phyloP scores from a whole-genome alignment of 352 stramenopile species.

The Globisporangium lucens region DNA sequence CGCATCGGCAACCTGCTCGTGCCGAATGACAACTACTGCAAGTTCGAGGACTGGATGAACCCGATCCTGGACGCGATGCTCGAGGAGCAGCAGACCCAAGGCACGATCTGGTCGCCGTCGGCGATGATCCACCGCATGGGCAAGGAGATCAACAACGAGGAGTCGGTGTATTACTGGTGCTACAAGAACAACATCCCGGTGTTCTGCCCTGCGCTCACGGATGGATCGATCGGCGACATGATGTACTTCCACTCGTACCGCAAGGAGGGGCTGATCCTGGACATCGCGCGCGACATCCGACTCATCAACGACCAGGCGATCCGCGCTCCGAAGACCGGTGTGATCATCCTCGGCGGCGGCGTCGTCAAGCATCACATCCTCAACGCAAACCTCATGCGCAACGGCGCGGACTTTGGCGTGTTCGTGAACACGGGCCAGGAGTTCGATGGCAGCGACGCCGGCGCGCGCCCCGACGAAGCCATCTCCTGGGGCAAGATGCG shows the following conservation, averaged over 20 bases:
- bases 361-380: constrained; percentile 99
- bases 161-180: constrained; percentile 99
- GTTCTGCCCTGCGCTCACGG: constrained; percentile 98
- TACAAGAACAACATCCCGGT: constrained; percentile 99
- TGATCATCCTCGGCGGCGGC: constrained; percentile 98
- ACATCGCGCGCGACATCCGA: constrained; percentile 97
- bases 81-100: constrained; percentile 94
- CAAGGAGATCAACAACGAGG: constrained; percentile 97
- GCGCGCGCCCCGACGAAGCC: constrained; percentile 97
- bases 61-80: constrained; percentile 98
- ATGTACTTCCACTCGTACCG: constrained; percentile 99
- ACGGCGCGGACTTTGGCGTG: constrained; percentile 98
- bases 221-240: constrained; percentile 99
- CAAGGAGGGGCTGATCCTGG: constrained; percentile 95
- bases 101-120: constrained; percentile 94
- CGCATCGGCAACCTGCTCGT: constrained; percentile 99
- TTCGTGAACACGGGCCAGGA: constrained; percentile 99
- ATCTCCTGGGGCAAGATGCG: constrained; percentile 99
- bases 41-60: constrained; percentile 96
- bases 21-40: constrained; percentile 99
- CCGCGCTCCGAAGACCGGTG: constrained; percentile 92
- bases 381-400: constrained; percentile 99
- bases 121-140: constrained; percentile 96
- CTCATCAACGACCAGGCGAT: constrained; percentile 98
- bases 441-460: constrained; percentile 98